Evolutionary conservation across 257 asterid species (phyloP), one percentile per base, ranked within the genome.

Genomic region (Nicotiana tomentosiformis): DNA sequence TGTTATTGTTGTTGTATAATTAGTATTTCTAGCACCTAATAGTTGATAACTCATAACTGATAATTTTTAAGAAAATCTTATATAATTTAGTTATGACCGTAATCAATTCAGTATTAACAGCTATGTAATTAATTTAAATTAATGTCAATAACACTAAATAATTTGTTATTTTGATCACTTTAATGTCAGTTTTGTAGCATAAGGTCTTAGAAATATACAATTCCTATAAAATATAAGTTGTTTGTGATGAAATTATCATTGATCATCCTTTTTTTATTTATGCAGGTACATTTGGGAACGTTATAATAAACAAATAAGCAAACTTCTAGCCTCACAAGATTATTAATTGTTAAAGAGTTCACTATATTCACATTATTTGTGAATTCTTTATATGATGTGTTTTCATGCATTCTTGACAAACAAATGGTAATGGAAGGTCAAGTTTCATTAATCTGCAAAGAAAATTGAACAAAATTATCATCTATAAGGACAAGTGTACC

Each of bases 401-500:
- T 65, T 14, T 29, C 32, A 56, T 72, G 60, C 61, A 72, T 72
- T 72, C 79, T 23, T 35, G 10, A 70, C 11, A 70, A 72, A 72
- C 37, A 46, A 46, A 43, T 49, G 61, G 37, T 10, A 72, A 72
- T 46, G 61, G 78, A 70, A 70, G 79, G 79, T 46, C 61, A 43
- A 46, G 14, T 46, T 72, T 53, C 61, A 72, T 72, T 20, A 61
- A 72, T 72, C 79, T 12, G 37, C 55, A 9, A 66, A 35, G 77
- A 37, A 72, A 81, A 51, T 81, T 69, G 68, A 67, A 81, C 26
- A 17, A 81, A 30, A 53, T 82, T 39, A 69, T 49, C 80, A 68
- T 69, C 14, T 65, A 37, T 66, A 68, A 33, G 67, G 14, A 18
- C 29, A 69, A 43, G 77, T 4, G 10, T 35, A 68, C 99, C 99